Evolutionary conservation across 108 stramenopile species (phyloP).

Genomic region (Cyclotella cryptica): DNA sequence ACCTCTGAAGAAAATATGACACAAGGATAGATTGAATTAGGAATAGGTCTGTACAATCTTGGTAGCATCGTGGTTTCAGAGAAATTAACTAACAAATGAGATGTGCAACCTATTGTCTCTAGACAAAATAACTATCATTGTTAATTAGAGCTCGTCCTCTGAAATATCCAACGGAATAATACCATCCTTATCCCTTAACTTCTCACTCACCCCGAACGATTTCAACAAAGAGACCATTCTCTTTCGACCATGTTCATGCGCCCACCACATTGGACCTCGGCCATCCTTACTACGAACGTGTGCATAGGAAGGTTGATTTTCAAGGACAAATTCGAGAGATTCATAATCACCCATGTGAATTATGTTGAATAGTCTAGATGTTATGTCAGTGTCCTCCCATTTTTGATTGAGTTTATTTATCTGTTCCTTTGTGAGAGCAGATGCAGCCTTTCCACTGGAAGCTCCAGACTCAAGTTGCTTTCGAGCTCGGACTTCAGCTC

Average conservation of each 20-base stretch:
- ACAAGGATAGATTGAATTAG: no score
- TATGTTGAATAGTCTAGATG: conserved; percentile 75
- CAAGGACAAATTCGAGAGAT: conserved; percentile 52
- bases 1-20: no score
- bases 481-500: conserved; percentile 28
- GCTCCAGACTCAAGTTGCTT: conserved; percentile 25
- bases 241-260: conserved; percentile 75
- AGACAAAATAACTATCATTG: no score
- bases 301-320: conserved; percentile 58
- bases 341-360: conserved; percentile 53
- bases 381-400: conserved; percentile 76
- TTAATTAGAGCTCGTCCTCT: conserved; percentile 16
- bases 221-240: conserved; percentile 73
- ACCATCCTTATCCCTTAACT: conserved; percentile 72
- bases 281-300: conserved; percentile 70
- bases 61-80: no score
- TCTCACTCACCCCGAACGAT: conserved; percentile 70
- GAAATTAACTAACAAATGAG: no score
- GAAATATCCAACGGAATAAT: conserved; percentile 66
- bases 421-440: conserved; percentile 45
- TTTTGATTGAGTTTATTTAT: conserved; percentile 72
- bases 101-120: no score
- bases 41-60: no score
- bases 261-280: conserved; percentile 87
- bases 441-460: conserved; percentile 1